These are phyloP conservation scores for Odonthalia washingtoniensis DNA, from an alignment of 31 red algal genomes.

Conservation along the genomic window DNA sequence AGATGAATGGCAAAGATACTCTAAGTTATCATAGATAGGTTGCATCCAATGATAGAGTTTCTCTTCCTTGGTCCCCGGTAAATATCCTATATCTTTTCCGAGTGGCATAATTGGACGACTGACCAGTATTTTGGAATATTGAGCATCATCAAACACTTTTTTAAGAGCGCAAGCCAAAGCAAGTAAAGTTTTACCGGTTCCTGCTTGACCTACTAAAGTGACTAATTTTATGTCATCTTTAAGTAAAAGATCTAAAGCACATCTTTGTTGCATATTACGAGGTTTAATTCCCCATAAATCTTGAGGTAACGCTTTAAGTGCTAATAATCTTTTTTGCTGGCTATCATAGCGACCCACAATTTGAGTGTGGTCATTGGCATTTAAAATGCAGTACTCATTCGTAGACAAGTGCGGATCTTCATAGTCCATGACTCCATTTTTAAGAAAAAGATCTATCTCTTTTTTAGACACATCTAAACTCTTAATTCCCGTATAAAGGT, in stretches of 20 bases:
- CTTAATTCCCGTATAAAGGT: too few species aligned
- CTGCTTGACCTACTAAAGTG: constrained; percentile 61
- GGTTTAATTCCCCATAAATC: constrained; percentile 66
- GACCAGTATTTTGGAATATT: constrained; percentile 35
- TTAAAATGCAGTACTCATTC: constrained; percentile 1
- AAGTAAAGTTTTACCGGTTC: constrained; percentile 82
- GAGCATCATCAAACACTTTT: constrained; percentile 22
- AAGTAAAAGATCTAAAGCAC: constrained; percentile 68
- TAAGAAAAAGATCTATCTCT: too few species aligned
- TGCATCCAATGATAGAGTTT: constrained; percentile 83
- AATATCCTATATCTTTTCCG: constrained; percentile 71
- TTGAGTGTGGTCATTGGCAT: background rate
- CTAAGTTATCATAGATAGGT: constrained; percentile 46
- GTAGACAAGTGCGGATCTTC: too few species aligned
- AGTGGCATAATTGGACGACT: constrained; percentile 62
- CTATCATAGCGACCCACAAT: background rate
- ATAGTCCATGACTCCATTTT: too few species aligned
- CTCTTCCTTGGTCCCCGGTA: constrained; percentile 68
- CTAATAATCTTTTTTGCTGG: background rate
- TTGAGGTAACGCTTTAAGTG: constrained; percentile 8
- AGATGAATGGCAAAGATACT: background rate
- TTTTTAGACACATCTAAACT: too few species aligned
- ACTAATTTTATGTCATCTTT: constrained; percentile 68
- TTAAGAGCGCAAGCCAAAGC: constrained; percentile 75
- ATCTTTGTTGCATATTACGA: constrained; percentile 73